Base-by-base conservation (phyloP, 352 stramenopile genomes). In the Pythium dissimile region DNA sequence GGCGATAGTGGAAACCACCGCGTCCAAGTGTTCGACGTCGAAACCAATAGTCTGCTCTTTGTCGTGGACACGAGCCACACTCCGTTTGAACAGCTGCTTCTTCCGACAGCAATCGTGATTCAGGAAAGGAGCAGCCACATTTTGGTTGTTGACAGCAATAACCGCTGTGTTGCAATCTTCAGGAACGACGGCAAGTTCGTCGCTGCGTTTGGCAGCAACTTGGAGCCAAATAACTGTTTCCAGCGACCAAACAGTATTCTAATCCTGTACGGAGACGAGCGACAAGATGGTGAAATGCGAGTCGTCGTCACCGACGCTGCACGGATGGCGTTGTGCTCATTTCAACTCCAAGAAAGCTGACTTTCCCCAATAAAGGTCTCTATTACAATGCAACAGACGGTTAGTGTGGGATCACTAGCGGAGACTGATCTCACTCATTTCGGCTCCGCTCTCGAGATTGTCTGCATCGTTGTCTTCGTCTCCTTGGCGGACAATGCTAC, bases 1-100 rank as follows among this genome's bases (percentile, higher is more conserved):
- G 66, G 69, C 7, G 78, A 88, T 43, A 72, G 67, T 26, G 70
- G 75, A 0, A 88, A 85, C 48, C 66, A 69, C 26, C 79, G 79
- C 18, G 54, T 89, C 9, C 79, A 89, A 42, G 48, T 89, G 3
- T 67, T 87, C 28, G 48, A 43, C 27, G 43, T 89, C 6, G 8
- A 41, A 11, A 48, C 49, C 13, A 35, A 78, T 10, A 41, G 73
- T 15, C 34, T 81, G 1, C 21, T 89, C 1, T 63, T 71, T 32
- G 57, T 67, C 12, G 62, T 76, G 11, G 32, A 55, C 20, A 35
- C 43, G 0, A 12, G 47, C 7, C 26, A 48, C 31, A 85, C 71
- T 7, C 71, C 75, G 44, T 78, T 86, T 47, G 66, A 80, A 18
- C 55, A 67, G 4, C 69, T 66, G 13, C 45, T 89, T 47, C 50